Conservation (phyloP, 225 moss, liverwort and hornwort species). For the Sphagnum contortum region DNA sequence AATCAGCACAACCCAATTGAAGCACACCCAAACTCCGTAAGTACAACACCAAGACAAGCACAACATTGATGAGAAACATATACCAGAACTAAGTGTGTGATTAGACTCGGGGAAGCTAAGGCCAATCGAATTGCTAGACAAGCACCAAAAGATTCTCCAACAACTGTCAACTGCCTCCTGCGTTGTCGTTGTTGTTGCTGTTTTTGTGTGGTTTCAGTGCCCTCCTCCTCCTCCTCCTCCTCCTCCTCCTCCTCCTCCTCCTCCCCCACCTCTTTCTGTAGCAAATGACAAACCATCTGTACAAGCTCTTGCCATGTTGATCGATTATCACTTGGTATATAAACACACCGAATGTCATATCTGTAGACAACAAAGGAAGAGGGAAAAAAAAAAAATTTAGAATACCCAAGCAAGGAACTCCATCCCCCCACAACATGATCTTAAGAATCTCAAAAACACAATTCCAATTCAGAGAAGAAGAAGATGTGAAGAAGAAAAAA, state of each 20-base stretch:
- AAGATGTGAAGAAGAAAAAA: no score
- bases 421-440: no score
- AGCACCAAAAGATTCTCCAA: conserved; percentile 91
- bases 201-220: no score
- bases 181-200: no score
- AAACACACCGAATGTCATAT: conserved; percentile 73
- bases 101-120: conserved; percentile 53
- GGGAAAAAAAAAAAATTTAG: no score
- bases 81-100: conserved; percentile 74
- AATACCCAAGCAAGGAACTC: no score
- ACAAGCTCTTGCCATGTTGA: conserved; percentile 78
- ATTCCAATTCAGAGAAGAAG: no score
- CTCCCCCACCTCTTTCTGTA: conserved; percentile 31
- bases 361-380: conserved; percentile 16
- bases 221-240: no score
- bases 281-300: conserved; percentile 37
- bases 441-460: no score
- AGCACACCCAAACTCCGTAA: neutral
- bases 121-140: conserved; percentile 79
- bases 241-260: no score
- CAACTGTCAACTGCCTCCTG: conserved; percentile 47
- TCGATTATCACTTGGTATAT: conserved; percentile 70
- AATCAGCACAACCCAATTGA: neutral
- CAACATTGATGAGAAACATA: neutral
- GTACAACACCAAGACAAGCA: no score